These are phyloP conservation scores for Myochromella boudieri DNA, from an alignment of 768 basidiomycete species.

Conservation along the genomic window DNA sequence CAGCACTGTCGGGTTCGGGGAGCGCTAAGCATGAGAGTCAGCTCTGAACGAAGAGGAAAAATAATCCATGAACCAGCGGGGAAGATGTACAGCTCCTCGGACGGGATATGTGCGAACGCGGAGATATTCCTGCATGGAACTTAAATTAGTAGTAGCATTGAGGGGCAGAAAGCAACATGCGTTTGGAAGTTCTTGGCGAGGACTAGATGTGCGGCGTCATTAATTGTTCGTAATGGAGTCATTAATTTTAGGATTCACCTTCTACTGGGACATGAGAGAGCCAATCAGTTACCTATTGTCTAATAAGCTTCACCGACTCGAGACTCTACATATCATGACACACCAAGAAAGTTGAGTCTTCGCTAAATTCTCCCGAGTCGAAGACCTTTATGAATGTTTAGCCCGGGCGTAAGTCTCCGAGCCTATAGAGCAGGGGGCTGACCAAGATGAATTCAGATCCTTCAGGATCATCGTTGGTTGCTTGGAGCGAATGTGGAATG, in stretches of 20 bases:
- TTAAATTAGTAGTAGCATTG: not conserved
- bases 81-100: conserved; percentile 52
- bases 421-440: conserved; percentile 4
- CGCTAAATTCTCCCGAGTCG: conserved; percentile 49
- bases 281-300: conserved; percentile 50
- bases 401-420: not conserved
- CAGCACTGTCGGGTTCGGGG: conserved; percentile 32
- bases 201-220: conserved; percentile 23
- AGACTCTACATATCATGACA: not conserved
- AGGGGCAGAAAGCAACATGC: conserved; percentile 14
- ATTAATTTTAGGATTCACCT: conserved; percentile 22
- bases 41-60: not conserved
- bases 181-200: conserved; percentile 54
- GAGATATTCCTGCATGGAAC: conserved; percentile 22
- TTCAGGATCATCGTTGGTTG: conserved; percentile 39
- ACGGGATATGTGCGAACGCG: conserved; percentile 44
- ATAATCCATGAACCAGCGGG: conserved; percentile 34
- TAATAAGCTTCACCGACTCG: not conserved
- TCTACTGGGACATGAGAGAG: conserved; percentile 53
- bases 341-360: conserved; percentile 54
- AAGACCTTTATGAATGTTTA: conserved; percentile 37
- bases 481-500: conserved; percentile 56
- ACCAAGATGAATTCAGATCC: conserved; percentile 56
- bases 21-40: conserved; percentile 24
- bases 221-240: not conserved